These are phyloP conservation scores for Kuraishia ogatae DNA, from an alignment of 805 yeast genomes.

Conservation along the genomic window DNA sequence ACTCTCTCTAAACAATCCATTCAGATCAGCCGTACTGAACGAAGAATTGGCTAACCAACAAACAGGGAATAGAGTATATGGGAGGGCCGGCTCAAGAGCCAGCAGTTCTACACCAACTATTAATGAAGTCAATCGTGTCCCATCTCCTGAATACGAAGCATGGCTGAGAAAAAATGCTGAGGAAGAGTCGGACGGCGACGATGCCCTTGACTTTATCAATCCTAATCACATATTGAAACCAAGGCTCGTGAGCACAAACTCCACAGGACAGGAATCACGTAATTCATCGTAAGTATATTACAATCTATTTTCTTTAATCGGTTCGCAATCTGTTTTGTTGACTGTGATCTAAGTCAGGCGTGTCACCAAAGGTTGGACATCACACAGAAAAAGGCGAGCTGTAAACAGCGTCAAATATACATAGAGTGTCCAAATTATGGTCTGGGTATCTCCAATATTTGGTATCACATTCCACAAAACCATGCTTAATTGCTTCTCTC, in stretches of 20 bases:
- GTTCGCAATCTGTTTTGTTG: not conserved
- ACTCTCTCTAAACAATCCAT: conserved; percentile 66
- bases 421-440: no score
- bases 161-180: conserved; percentile 47
- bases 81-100: conserved; percentile 6
- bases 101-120: conserved; percentile 10
- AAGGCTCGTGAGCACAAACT: conserved; percentile 16
- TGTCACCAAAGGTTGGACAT: not conserved
- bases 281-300: conserved; percentile 4
- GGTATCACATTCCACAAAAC: not conserved
- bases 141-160: conserved; percentile 33
- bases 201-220: conserved; percentile 17
- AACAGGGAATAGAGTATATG: not conserved
- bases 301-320: not conserved
- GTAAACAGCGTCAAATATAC: no score
- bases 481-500: not conserved
- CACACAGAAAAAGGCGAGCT: no score
- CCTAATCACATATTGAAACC: conserved; percentile 13
- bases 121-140: conserved; percentile 19
- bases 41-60: conserved; percentile 15
- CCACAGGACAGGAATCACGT: not conserved
- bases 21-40: conserved; percentile 38
- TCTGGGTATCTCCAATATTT: no score
- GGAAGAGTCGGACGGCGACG: conserved; percentile 31
- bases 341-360: not conserved